phyloP scores from a whole-genome alignment of 208 protist genomes.

The Acanthamoeba lenticulata region DNA sequence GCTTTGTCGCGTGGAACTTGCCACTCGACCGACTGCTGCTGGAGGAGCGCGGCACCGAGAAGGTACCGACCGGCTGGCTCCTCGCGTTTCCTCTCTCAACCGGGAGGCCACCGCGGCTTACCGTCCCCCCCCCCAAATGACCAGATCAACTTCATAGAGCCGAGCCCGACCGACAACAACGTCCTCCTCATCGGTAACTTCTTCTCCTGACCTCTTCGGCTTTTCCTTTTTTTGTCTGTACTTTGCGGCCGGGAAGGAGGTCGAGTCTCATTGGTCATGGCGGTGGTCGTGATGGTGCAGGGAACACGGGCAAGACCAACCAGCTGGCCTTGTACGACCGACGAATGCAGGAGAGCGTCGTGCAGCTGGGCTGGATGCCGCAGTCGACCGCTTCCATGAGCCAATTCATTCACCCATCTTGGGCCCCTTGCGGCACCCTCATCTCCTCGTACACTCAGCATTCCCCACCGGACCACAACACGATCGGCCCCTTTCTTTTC shows the following conservation, averaged over 20 bases:
- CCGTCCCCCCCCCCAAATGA: too few relatives aligned
- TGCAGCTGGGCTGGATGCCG: background rate
- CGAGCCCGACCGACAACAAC: background rate
- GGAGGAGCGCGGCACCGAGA: background rate
- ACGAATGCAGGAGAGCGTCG: background rate
- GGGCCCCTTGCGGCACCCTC: background rate
- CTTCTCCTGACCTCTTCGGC: too few relatives aligned
- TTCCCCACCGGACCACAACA: too few relatives aligned
- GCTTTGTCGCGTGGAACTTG: background rate
- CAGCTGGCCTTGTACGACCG: conserved; percentile 7
- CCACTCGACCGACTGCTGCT: background rate
- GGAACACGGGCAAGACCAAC: background rate
- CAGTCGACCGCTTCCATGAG: background rate
- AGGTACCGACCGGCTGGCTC: background rate
- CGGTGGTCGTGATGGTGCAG: background rate
- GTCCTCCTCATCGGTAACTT: background rate
- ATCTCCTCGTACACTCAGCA: background rate
- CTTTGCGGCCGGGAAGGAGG: too few relatives aligned
- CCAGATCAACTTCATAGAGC: background rate
- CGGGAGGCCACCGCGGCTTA: too few relatives aligned
- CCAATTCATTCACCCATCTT: conserved; percentile 18
- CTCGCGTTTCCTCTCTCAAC: background rate
- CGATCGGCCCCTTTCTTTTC: too few relatives aligned
- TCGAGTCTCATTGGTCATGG: background rate
- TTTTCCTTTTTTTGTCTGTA: too few relatives aligned